phyloP scores from a whole-genome alignment of 2,329 filamentous ascomycete species.

The Exophiala sp. region DNA sequence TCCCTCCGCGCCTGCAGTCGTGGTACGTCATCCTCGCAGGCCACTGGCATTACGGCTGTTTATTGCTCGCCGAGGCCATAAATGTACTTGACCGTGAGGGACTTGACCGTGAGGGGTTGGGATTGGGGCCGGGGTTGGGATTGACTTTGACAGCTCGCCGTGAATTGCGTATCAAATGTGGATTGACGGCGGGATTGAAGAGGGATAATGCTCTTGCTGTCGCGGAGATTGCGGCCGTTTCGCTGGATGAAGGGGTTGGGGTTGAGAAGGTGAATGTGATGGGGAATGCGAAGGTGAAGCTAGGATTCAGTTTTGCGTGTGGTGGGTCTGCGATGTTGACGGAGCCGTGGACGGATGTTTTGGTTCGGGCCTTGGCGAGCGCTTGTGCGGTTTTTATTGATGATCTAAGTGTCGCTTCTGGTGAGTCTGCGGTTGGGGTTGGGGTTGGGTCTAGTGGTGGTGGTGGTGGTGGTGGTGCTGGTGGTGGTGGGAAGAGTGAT shows the following conservation, averaged over 20 bases:
- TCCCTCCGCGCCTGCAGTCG: constrained; percentile 51
- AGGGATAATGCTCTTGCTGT: constrained; percentile 14
- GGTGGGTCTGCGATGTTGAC: constrained; percentile 53
- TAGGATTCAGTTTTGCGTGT: constrained; percentile 48
- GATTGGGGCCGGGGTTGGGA: no score
- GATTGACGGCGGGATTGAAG: constrained; percentile 11
- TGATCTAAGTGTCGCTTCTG: no score
- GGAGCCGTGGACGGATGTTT: constrained; percentile 54
- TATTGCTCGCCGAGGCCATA: constrained; percentile 52
- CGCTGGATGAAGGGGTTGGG: constrained; percentile 16
- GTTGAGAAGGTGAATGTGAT: no score
- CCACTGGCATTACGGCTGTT: constrained; percentile 54
- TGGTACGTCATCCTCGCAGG: constrained; percentile 56
- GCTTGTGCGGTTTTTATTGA: constrained; percentile 18
- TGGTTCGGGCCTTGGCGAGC: constrained; percentile 21
- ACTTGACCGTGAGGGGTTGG: no score
- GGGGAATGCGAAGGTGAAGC: no score
- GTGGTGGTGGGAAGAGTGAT: no score
- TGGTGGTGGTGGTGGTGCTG: no score
- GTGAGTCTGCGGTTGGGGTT: not conserved
- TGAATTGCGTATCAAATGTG: constrained; percentile 4
- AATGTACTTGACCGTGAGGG: no score
- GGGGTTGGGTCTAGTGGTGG: constrained; percentile 9
- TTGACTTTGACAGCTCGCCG: constrained; percentile 26
- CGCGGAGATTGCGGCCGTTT: constrained; percentile 16